phyloP scores from a whole-genome alignment of 768 basidiomycete species.

The Boletus subparvulus region DNA sequence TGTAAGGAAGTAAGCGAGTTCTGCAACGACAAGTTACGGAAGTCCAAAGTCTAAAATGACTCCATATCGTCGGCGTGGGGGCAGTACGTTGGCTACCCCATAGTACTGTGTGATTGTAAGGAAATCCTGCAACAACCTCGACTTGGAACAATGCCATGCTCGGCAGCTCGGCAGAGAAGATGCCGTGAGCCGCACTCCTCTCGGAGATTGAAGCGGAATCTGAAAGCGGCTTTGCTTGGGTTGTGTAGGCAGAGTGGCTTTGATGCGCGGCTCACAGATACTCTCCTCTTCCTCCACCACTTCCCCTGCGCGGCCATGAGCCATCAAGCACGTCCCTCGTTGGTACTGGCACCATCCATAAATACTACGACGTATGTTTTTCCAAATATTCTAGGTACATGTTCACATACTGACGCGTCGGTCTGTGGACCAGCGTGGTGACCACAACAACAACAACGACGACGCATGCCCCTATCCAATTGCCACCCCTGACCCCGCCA shows the following conservation, averaged over 20 bases:
- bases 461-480: constrained; percentile 82
- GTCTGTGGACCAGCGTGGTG: constrained; percentile 58
- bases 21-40: neutral
- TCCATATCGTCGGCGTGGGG: neutral
- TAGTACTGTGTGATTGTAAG: neutral
- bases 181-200: constrained; percentile 12
- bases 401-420: constrained; percentile 23
- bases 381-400: neutral
- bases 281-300: constrained; percentile 25
- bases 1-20: neutral
- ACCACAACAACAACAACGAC: constrained; percentile 93
- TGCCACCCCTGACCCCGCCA: constrained; percentile 73
- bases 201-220: constrained; percentile 26
- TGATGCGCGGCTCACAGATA: constrained; percentile 30
- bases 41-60: neutral
- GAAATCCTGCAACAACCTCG: neutral
- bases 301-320: constrained; percentile 49
- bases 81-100: neutral
- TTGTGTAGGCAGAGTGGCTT: constrained; percentile 35
- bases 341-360: constrained; percentile 77
- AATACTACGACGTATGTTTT: constrained; percentile 77
- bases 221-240: constrained; percentile 28
- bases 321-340: constrained; percentile 60
- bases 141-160: constrained; percentile 7
- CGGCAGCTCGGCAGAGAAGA: constrained; percentile 22